Percentiles rank a stretch among this genome's conserved stretches.
These are phyloP conservation scores for Salvia rosmarinus DNA, from an alignment of 257 asterid genomes.

Conservation along the genomic window DNA sequence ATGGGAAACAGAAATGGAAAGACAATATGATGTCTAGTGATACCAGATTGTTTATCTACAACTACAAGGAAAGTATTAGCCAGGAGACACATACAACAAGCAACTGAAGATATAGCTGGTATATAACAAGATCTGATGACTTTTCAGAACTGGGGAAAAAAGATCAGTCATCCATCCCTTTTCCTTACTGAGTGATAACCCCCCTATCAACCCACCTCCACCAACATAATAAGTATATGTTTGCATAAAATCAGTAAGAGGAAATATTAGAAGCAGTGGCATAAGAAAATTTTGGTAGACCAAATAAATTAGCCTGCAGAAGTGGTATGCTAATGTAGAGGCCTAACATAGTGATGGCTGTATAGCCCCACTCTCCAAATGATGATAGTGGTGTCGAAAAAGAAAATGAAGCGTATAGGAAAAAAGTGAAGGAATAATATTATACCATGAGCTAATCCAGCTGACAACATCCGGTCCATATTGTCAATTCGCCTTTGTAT, in stretches of 20 bases:
- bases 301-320: background rate
- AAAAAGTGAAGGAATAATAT: conserved; percentile 24
- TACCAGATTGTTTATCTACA: background rate
- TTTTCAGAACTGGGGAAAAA: background rate
- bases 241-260: conserved; percentile 1
- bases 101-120: conserved; percentile 8
- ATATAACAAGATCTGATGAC: background rate
- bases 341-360: background rate
- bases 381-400: conserved; percentile 9
- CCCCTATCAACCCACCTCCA: no score
- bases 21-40: background rate
- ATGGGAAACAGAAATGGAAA: background rate
- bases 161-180: background rate
- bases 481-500: conserved; percentile 83
- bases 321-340: conserved; percentile 9
- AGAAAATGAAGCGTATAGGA: background rate
- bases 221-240: background rate
- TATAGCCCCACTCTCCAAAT: no score
- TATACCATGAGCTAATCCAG: conserved; percentile 64
- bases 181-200: no score
- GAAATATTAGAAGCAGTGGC: background rate
- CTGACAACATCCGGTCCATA: conserved; percentile 75
- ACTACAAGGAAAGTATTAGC: conserved; percentile 5
- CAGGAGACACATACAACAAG: background rate
- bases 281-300: background rate